Conservation (phyloP, 805 yeast species). For the fission yeast (Schizosaccharomyces pombe) region DNA sequence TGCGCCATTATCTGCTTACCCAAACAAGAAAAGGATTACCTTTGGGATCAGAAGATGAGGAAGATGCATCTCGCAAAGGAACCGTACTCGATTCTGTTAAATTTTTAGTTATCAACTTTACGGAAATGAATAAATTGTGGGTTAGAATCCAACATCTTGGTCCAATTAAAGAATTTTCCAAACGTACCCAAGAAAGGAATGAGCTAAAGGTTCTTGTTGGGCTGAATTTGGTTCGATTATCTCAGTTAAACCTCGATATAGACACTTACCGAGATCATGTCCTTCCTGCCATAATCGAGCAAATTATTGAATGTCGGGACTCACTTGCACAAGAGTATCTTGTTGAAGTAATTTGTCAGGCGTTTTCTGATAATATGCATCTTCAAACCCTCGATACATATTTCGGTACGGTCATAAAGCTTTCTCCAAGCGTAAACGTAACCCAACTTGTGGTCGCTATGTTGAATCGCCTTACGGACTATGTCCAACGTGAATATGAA, state of each 20-base stretch:
- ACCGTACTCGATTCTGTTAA: constrained; percentile 44
- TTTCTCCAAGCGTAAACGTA: constrained; percentile 49
- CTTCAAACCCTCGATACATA: constrained; percentile 44
- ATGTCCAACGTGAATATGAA: constrained; percentile 21
- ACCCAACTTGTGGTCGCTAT: constrained; percentile 44
- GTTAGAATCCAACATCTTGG: constrained; percentile 92
- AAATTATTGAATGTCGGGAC: constrained; percentile 78
- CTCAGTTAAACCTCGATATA: constrained; percentile 54
- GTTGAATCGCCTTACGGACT: constrained; percentile 41
- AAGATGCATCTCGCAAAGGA: constrained; percentile 10
- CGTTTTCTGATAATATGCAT: constrained; percentile 85
- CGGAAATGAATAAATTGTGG: constrained; percentile 97
- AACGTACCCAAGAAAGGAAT: constrained; percentile 55
- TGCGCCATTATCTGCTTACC: constrained; percentile 73
- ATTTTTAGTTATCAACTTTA: constrained; percentile 64
- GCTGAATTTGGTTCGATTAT: constrained; percentile 66
- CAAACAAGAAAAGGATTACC: constrained; percentile 29
- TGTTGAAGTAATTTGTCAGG: constrained; percentile 75
- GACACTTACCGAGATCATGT: constrained; percentile 19
- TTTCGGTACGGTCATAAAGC: constrained; percentile 37
- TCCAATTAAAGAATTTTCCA: constrained; percentile 54
- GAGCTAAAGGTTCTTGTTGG: constrained; percentile 85
- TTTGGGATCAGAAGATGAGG: constrained; percentile 18
- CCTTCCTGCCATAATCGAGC: constrained; percentile 65
- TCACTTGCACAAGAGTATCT: constrained; percentile 78